Evolutionary conservation across 164 flowering plant species (phyloP).

Genomic region (Nymphaea colorata): DNA sequence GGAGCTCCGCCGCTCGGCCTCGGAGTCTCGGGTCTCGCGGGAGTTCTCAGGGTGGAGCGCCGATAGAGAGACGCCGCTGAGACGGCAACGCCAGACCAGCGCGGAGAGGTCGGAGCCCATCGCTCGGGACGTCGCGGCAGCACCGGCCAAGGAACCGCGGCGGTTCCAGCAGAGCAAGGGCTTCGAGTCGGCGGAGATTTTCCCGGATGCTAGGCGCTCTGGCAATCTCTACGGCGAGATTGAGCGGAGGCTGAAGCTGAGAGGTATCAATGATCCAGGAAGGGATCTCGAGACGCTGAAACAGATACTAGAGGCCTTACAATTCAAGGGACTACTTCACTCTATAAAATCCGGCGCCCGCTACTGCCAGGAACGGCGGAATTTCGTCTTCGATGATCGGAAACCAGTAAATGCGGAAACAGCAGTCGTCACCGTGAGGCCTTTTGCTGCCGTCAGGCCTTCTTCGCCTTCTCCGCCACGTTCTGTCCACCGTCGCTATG

Average conservation of each 20-base stretch:
- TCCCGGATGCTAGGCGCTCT: background rate
- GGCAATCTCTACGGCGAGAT: conserved; percentile 36
- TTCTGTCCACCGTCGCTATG: background rate
- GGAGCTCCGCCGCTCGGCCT: background rate
- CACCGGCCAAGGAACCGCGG: background rate
- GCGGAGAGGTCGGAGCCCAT: background rate
- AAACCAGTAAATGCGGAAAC: conserved; percentile 22
- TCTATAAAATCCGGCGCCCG: conserved; percentile 17
- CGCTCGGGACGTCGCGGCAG: background rate
- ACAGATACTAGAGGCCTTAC: conserved; percentile 87
- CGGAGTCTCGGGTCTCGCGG: background rate
- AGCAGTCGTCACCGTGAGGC: conserved; percentile 46
- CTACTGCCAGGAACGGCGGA: conserved; percentile 11
- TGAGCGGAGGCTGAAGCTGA: conserved; percentile 55
- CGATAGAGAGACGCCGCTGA: background rate
- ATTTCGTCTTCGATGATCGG: conserved; percentile 36
- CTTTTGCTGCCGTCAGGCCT: background rate
- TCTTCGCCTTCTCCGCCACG: background rate
- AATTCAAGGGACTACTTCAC: conserved; percentile 81
- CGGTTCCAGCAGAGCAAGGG: background rate
- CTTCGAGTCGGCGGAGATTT: background rate
- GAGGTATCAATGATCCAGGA: conserved; percentile 69
- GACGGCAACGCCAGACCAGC: background rate
- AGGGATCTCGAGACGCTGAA: conserved; percentile 78
- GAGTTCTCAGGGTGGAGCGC: background rate